Conservation (phyloP, 2,329 filamentous ascomycete species). For the Fragosphaeria purpurea region DNA sequence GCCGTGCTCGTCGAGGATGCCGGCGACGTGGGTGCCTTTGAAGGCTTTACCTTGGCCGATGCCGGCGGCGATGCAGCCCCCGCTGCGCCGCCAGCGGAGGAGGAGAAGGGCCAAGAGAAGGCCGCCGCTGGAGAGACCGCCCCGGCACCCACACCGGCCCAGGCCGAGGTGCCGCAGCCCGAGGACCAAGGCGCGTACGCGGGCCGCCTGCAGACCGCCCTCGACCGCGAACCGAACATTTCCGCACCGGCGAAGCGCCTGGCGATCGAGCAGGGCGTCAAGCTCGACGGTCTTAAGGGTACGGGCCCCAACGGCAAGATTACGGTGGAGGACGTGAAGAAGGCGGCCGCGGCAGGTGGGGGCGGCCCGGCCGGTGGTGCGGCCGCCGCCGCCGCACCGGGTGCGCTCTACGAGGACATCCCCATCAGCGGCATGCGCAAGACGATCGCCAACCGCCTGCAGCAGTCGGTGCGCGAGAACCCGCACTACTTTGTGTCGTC, state of each 20-base stretch:
- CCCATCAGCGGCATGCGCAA: conserved; percentile 92
- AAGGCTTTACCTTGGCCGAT: conserved; percentile 77
- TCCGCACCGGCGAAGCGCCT: conserved; percentile 67
- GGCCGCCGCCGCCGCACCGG: conserved; percentile 38
- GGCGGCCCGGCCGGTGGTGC: conserved; percentile 32
- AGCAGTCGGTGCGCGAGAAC: conserved; percentile 83
- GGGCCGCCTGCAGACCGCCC: conserved; percentile 69
- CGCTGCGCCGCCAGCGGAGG: conserved; percentile 56
- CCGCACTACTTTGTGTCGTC: conserved; percentile 97
- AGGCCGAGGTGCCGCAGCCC: conserved; percentile 40
- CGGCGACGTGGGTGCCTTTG: conserved; percentile 77
- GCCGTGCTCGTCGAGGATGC: conserved; percentile 91
- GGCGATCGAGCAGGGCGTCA: conserved; percentile 74
- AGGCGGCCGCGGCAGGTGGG: conserved; percentile 48
- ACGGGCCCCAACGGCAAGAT: conserved; percentile 77
- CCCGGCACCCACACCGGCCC: conserved; percentile 45
- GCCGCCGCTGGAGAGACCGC: conserved; percentile 34
- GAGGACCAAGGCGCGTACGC: conserved; percentile 64
- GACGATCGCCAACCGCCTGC: conserved; percentile 86
- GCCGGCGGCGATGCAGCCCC: conserved; percentile 71
- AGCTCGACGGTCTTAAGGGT: conserved; percentile 63
- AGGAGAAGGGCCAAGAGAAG: conserved; percentile 37
- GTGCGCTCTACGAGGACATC: conserved; percentile 69
- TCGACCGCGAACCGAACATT: conserved; percentile 72
- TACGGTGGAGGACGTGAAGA: conserved; percentile 89